phyloP scores from a whole-genome alignment of 1,284 basidiomycete species.

The Thecaphora thlaspeos region DNA sequence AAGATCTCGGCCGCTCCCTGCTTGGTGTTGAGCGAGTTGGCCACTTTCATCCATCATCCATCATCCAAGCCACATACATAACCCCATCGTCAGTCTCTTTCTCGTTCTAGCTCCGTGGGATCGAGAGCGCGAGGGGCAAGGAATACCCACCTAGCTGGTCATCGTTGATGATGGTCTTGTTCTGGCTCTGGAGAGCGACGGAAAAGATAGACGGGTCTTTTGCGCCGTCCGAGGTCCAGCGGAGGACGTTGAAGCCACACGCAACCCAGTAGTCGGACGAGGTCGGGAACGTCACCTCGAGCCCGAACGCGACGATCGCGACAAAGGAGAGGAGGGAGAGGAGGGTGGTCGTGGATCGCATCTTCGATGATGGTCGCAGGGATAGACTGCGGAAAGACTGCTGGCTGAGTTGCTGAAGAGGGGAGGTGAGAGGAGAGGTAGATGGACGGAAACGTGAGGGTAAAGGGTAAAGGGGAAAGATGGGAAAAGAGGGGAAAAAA shows the following conservation, averaged over 20 bases:
- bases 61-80: neutral
- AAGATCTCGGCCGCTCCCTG: constrained; percentile 5
- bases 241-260: constrained; percentile 27
- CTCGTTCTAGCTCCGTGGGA: no score
- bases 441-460: no score
- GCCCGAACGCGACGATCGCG: neutral
- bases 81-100: neutral
- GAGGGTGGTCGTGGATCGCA: no score
- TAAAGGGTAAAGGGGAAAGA: no score
- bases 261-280: constrained; percentile 31
- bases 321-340: neutral
- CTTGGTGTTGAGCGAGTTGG: neutral
- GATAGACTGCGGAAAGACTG: no score
- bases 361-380: no score
- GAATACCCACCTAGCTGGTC: constrained; percentile 2
- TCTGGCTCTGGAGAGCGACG: constrained; percentile 19
- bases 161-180: constrained; percentile 25
- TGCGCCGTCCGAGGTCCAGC: constrained; percentile 8
- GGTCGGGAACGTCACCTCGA: constrained; percentile 19
- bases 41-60: neutral
- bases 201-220: constrained; percentile 9
- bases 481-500: no score
- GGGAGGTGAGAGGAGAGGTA: no score
- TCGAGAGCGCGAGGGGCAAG: no score
- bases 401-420: no score